A percentile compares a stretch with the other conserved stretches of the same genome.
Evolutionary conservation across 2,329 filamentous ascomycete genomes (phyloP).

Genomic region (Aspergillus ustus): DNA sequence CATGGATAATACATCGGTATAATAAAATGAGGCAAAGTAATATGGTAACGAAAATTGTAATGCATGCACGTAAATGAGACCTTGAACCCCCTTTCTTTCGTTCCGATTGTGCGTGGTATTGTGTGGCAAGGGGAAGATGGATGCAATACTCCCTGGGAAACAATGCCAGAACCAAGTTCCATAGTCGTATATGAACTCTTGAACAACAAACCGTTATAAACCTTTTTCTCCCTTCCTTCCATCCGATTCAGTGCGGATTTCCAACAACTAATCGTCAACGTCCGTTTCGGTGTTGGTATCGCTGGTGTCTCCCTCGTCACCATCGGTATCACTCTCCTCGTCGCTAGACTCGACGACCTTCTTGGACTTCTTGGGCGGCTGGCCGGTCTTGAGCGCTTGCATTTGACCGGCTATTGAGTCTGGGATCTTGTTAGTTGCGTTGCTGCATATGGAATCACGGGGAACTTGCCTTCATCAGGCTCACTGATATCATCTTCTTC

Average conservation of each 20-base stretch:
- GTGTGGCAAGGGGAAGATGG: not conserved
- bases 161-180: not conserved
- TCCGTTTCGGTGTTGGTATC: conserved; percentile 74
- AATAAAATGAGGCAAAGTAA: not conserved
- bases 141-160: not conserved
- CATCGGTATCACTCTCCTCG: conserved; percentile 66
- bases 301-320: conserved; percentile 62
- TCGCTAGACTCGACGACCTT: conserved; percentile 64
- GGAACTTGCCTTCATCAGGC: conserved; percentile 86
- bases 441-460: conserved; percentile 22
- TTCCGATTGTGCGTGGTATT: not conserved
- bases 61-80: not conserved
- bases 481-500: conserved; percentile 96
- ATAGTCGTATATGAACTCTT: not conserved
- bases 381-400: conserved; percentile 77
- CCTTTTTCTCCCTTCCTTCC: not conserved
- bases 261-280: conserved; percentile 64
- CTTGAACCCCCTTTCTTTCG: not conserved
- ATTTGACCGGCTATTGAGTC: conserved; percentile 91
- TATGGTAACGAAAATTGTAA: not conserved
- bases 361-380: conserved; percentile 61
- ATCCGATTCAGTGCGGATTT: not conserved
- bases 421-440: conserved; percentile 42
- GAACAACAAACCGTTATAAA: not conserved
- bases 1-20: not conserved